Evolutionary conservation across 768 basidiomycete genomes (phyloP), one percentile per base, ranked within the genome.

Genomic region (Amanita fuliginea): DNA sequence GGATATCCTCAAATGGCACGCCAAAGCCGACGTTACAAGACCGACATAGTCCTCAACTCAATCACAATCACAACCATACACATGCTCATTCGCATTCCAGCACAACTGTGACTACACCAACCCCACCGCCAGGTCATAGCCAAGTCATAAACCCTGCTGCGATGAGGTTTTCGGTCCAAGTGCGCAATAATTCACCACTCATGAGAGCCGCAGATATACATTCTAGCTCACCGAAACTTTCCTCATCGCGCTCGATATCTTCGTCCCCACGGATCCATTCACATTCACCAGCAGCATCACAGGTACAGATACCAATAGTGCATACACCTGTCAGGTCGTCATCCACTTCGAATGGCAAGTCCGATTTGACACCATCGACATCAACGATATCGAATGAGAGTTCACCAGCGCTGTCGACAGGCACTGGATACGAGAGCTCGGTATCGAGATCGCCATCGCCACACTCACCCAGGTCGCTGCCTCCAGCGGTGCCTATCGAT

Each of bases 341-440:
- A 24, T 18, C 49, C 24, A n/a, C 8, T 42, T n/a, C 6, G 32
- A 34, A 22, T 19, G 21, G 21, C 9, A 45, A 36, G 11, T 2
- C 56, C 45, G 61, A 55, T 36, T 54, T 58, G 40, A 57, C 49
- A 32, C 57, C 52, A 18, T 64, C 61, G 46, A 52, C 62, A 2
- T 54, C 59, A 10, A 64, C 47, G 11, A 41, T 71, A 10, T 77
- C 73, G 4, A 67, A 68, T 13, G 75, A 72, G 30, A 76, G 69
- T 47, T 79, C 78, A 3, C 79, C 83, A 14, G 68, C 76, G 5
- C 72, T 76, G 26, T 80, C 81, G 8, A 81, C 78, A 7, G 39
- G 47, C 16, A 49, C 39, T 6, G 80, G 79, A 43, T 80, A 73
- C 51, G 68, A 73, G 22, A 69, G 72, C 1, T 76, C 77, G 11